These are phyloP conservation scores for Mortierella sp. DNA, from an alignment of 371 early-diverging fungal genomes.

Conservation along the genomic window DNA sequence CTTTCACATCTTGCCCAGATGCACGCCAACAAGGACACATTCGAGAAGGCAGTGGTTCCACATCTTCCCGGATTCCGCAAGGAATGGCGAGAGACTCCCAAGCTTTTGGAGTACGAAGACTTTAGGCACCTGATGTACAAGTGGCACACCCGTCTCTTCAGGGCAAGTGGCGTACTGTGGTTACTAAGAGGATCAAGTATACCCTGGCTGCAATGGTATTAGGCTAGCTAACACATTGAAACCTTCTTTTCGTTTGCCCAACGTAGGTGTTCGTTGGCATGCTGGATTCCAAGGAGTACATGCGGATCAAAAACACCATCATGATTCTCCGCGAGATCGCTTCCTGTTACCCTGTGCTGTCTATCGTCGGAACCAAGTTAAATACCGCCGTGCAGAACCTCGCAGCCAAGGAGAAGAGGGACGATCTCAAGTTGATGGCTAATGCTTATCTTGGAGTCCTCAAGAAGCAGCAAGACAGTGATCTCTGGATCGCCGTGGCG, in stretches of 20 bases:
- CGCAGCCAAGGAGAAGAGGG: constrained; percentile 59
- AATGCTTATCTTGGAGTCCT: constrained; percentile 47
- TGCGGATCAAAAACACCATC: constrained; percentile 82
- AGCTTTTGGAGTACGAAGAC: constrained; percentile 72
- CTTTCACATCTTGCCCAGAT: constrained; percentile 72
- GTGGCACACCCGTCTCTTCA: constrained; percentile 80
- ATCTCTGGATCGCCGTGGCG: constrained; percentile 33
- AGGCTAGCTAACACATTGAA: neutral
- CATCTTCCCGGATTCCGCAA: constrained; percentile 83
- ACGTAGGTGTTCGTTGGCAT: constrained; percentile 57
- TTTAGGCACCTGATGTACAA: constrained; percentile 82
- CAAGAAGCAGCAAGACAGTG: constrained; percentile 31
- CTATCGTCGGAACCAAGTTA: constrained; percentile 64
- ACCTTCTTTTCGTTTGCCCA: constrained; percentile 8
- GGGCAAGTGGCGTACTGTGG: constrained; percentile 19
- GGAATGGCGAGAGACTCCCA: constrained; percentile 65
- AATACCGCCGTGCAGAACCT: constrained; percentile 38
- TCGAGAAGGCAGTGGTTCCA: constrained; percentile 68
- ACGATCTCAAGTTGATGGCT: constrained; percentile 68
- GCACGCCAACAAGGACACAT: constrained; percentile 70
- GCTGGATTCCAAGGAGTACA: constrained; percentile 75
- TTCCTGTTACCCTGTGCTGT: constrained; percentile 73
- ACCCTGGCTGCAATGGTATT: too few species aligned
- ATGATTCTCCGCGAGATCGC: constrained; percentile 76
- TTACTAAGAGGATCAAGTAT: neutral